phyloP scores from a whole-genome alignment of 1,284 basidiomycete genomes.

The Tetrapyrgos nigripes region DNA sequence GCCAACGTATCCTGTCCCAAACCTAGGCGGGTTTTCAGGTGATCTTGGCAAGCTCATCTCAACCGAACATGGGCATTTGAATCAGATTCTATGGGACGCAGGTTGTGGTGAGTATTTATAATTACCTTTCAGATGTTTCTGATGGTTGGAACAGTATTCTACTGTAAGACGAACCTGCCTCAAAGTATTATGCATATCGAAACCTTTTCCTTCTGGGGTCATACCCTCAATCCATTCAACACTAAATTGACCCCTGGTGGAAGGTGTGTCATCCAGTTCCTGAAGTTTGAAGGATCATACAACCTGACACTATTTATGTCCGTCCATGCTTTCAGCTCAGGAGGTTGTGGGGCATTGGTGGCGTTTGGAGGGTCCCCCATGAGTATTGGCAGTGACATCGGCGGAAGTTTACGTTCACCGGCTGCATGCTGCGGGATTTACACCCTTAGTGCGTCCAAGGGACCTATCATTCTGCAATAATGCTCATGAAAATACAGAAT shows the following conservation, averaged over 20 bases:
- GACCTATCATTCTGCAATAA: not conserved
- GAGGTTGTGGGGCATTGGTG: conserved; percentile 60
- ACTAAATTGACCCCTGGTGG: conserved; percentile 52
- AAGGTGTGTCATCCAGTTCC: conserved; percentile 17
- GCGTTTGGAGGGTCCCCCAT: conserved; percentile 55
- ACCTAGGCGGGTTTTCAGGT: conserved; percentile 39
- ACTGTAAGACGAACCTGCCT: conserved; percentile 54
- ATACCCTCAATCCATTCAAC: conserved; percentile 56
- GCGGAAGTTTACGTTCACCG: conserved; percentile 45
- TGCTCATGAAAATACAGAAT: conserved; percentile 27
- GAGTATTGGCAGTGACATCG: conserved; percentile 50
- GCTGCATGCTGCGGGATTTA: conserved; percentile 22
- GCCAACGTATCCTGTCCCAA: too few species aligned
- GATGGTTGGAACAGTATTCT: conserved; percentile 40
- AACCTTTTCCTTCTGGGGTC: conserved; percentile 46
- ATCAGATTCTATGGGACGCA: conserved; percentile 33
- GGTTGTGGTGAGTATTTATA: conserved; percentile 33
- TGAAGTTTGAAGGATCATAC: not conserved
- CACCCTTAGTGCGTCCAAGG: conserved; percentile 19
- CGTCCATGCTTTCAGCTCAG: conserved; percentile 36
- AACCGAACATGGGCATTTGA: conserved; percentile 28
- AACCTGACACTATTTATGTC: too few species aligned
- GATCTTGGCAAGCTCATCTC: conserved; percentile 27
- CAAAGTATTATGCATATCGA: conserved; percentile 47
- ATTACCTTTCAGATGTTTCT: conserved; percentile 17